Percentiles rank a stretch among this genome's conserved stretches.
phyloP scores from a whole-genome alignment of 2,329 filamentous ascomycete species.

The Polytolypa hystricis region DNA sequence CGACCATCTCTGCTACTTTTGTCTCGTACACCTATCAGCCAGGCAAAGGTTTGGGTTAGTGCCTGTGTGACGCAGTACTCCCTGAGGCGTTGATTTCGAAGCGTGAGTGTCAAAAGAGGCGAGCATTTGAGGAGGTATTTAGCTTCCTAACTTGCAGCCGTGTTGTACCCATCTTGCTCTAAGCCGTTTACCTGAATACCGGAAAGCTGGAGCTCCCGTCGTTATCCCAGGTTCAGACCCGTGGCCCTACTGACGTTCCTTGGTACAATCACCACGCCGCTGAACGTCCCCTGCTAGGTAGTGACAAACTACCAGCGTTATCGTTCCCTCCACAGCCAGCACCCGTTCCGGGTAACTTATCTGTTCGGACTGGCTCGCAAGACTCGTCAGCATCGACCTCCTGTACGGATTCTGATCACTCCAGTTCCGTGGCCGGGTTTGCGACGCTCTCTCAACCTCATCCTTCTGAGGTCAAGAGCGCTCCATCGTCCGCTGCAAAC shows the following conservation, averaged over 20 bases:
- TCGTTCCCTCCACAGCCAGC: slow-evolving; percentile 52
- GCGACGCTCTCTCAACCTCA: slow-evolving; percentile 43
- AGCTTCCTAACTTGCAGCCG: too few relatives aligned
- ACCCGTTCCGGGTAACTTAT: slow-evolving; percentile 58
- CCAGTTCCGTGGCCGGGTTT: slow-evolving; percentile 46
- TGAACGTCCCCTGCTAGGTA: slow-evolving; percentile 56
- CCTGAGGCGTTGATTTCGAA: too few relatives aligned
- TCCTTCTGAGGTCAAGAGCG: slow-evolving; percentile 50
- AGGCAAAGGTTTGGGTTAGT: too few relatives aligned
- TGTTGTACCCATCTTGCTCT: background rate
- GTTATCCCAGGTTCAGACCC: slow-evolving; percentile 71
- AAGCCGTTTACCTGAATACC: slow-evolving; percentile 41
- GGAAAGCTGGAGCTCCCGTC: slow-evolving; percentile 92
- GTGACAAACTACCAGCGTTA: slow-evolving; percentile 61
- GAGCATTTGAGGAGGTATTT: too few relatives aligned
- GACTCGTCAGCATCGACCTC: slow-evolving; percentile 37
- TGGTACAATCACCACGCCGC: slow-evolving; percentile 59
- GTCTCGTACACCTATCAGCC: too few relatives aligned
- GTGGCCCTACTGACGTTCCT: slow-evolving; percentile 59
- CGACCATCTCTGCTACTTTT: too few relatives aligned
- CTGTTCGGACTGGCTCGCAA: slow-evolving; percentile 61
- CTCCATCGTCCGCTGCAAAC: slow-evolving; percentile 49
- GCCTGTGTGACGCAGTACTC: too few relatives aligned
- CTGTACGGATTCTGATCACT: slow-evolving; percentile 39
- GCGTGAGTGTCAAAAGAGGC: too few relatives aligned